Evolutionary conservation across 345 rosid species (phyloP), one percentile per base, ranked within the genome.

Genomic region (Carallia pectinifolia): DNA sequence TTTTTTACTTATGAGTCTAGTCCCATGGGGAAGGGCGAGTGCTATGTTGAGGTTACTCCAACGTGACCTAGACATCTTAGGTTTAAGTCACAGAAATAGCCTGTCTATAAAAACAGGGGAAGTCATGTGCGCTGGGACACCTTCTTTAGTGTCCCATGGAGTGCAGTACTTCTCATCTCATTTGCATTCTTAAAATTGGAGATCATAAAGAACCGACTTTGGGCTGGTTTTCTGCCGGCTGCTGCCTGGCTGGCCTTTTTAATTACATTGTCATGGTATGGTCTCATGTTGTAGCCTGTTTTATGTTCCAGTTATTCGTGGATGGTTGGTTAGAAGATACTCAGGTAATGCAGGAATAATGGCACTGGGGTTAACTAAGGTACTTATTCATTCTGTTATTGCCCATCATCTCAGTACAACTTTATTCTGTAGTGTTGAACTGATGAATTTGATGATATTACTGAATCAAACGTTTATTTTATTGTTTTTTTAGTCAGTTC

Each of bases 241-340:
- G 30, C 7, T 18, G 31, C 60, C 31, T 19, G 33, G 31, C 16
- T 27, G 12, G 15, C 31, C 29, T 8, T 56, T 56, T 10, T 56
- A 23, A 23, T 9, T 19, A 27, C 16, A 56, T 56, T 56, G 3
- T 44, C 50, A 2, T 1, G 8, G 15, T 55, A 3, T 3, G 6
- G 7, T 19, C 60, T 27, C 27, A 27, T 15, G 60, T 56, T 27
- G 31, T 56, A 56, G 17, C 60, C 39, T 54, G 30, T 52, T 3
- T 16, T 64, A 53, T 72, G 29, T 66, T 82, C 80, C 84, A 95
- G 99, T 61, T 61, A 86, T 92, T 76, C 99, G 99, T 64, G 99
- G 99, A 68, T 92, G 94, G 91, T 79, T 90, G 85, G 97, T 90
- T 67, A 85, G 99, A 87, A 85, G 90, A 82, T 95, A 93, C 82